Evolutionary conservation across 768 basidiomycete genomes (phyloP), one percentile per base, ranked within the genome.

Genomic region (Lactarius hengduanensis): DNA sequence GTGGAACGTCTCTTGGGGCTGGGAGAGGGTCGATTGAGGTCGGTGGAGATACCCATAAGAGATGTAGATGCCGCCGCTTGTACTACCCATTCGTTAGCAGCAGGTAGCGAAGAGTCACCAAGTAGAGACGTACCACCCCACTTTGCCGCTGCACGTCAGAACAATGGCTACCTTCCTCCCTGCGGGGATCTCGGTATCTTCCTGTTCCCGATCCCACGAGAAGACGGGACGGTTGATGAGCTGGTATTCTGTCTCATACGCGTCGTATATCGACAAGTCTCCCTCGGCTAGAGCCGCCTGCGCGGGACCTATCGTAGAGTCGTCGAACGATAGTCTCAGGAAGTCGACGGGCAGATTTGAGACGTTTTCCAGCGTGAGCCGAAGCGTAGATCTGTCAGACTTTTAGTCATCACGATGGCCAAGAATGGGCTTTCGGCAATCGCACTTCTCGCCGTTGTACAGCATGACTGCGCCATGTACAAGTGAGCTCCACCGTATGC

Each of bases 381-480:
- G 88, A 57, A 98, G 86, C 6, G 80, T 85, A 2, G 93, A 91
- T 74, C 96, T 98, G 70, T 2, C 57, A 62, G 60, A 53, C 1
- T 36, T 63, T 73, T 58, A 69, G 65, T 62, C 67, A 60, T 63
- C 58, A 45, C 36, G 57, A 30, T 4, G 11, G 50, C 26, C 20
- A 32, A 38, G 10, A 28, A 36, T 5, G 30, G 28, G 11, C 15
- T 13, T 13, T 38, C 38, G 16, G 32, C 4, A 20, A 26, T 38
- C 87, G 66, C 69, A 94, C 96, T 78, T 87, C 79, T 99, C 97
- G 40, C 97, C 97, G 57, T 96, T 86, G 73, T 96, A 98, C 59
- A 98, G 79, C 93, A 97, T 96, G 30, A 98, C 79, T 0, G 96
- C 94, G 1, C 94, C 94, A 71, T 97, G 94, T 1, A 91, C 96